Base-by-base conservation (phyloP, 2,329 filamentous ascomycete genomes). In the Hypoxylon sp. region DNA sequence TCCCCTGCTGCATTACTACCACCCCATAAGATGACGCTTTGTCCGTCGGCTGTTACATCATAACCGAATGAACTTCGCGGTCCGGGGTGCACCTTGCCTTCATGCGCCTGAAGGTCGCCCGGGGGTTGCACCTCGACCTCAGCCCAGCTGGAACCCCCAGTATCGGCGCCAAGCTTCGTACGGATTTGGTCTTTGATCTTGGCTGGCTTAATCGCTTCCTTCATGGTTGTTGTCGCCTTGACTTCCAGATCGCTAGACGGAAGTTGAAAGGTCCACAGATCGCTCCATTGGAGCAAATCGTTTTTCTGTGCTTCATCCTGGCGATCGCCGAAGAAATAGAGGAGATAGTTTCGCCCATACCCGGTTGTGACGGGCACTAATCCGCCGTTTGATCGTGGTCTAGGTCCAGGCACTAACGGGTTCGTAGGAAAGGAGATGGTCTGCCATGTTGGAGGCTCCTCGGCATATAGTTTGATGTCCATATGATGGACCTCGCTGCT, bases 201-300 rank as follows among this genome's bases (percentile, higher is more conserved):
- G 6, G 86, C 85, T 0, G 82, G 81, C 11, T 79, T 84, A 35
- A 81, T 78, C 1, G 79, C 79, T 31, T 83, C 81, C 21, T 65
- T 52, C 8, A 75, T n/a, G 15, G 50, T 67, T 5, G 65, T 69
- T 8, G 73, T 70, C 17, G 72, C 44, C 37, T 74, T 70, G 27
- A 69, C 47, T 46, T 71, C 67, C 10, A 73, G 29, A 32, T 75
- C 64, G 51, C 73, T 73, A 0, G 85, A 79, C 2, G 83, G 81
- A 2, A 88, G 77, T 72, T 88, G 86, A 62, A 87, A 80, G 1
- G 84, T 80, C 85, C 85, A 88, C 2, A 87, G 79, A 65, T 87
- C 86, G 51, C 71, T 74, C 47, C 78, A 79, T 51, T 77, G 75
- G 7, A 72, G 69, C 5, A 72, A 60, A 2, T 70, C 59, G 5